Base-by-base conservation (phyloP, 306 rosid species). In the Gleditsia sinensis region DNA sequence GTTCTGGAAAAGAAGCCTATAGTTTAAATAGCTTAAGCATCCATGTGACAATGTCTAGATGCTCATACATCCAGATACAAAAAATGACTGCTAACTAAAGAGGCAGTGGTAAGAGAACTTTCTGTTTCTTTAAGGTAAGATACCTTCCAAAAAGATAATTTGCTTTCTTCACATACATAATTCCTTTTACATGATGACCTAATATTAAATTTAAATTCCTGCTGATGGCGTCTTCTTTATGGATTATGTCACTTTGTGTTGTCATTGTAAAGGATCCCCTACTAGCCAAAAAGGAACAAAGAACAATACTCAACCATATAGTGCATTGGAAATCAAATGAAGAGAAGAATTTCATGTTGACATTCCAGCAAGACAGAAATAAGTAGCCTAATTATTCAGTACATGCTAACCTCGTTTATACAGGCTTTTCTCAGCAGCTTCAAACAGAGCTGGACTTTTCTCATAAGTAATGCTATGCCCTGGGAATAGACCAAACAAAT, bases 401-500 rank as follows among this genome's bases (percentile, higher is more conserved):
- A 21, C 37, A n/a, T 7, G 54, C 86, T 42, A 59, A 91, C 97
- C 97, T 89, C 95, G 80, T 79, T 91, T 89, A 45, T 74, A 42
- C 16, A 91, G 89, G 28, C 91, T 82, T 43, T 67, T 24, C 45
- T 80, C 87, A 25, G 84, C 91, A 55, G 95, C 92, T 85, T 83
- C 72, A 61, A 75, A 80, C 20, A 91, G 84, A 49, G 72, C 86
- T 32, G 89, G 88, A 75, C 84, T 86, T 65, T 82, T 73, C 45
- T 74, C 78, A 6, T 56, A 39, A 58, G 89, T 82, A 24, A 89
- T 84, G 16, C 91, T 84, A 81, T 89, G 95, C 48, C 97, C 97
- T 3, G 92, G 94, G 75, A 82, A 91, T 36, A 91, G 82, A 53
- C 95, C 92, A 45, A 89, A 91, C 34, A 91, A 78, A 69, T 89